These are phyloP conservation scores for Fusarium sp. DNA, from an alignment of 2,329 filamentous ascomycete species.

Conservation along the genomic window DNA sequence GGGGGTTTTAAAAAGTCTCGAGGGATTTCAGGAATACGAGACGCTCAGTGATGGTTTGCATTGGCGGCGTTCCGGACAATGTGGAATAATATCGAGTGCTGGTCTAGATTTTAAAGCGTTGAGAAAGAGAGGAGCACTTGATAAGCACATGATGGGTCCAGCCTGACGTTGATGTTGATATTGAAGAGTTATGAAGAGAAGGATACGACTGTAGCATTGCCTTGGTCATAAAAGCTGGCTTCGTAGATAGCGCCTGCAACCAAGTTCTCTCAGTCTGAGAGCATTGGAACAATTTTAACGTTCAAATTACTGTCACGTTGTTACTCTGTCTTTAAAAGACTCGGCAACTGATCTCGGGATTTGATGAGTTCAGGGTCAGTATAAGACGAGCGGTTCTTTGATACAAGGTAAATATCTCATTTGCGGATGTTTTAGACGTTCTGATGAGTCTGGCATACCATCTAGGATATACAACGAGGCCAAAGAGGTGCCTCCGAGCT, in stretches of 20 bases:
- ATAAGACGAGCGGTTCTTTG: neutral
- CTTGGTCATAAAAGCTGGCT: constrained; percentile 23
- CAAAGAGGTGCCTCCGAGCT: neutral
- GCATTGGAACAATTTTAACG: constrained; percentile 28
- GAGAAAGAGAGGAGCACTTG: constrained; percentile 50
- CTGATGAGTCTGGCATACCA: neutral
- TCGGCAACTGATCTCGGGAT: neutral
- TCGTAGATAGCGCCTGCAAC: constrained; percentile 29
- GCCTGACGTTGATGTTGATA: constrained; percentile 34
- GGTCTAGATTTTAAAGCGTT: constrained; percentile 52
- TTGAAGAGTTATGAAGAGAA: constrained; percentile 28
- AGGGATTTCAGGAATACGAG: constrained; percentile 46
- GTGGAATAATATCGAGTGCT: constrained; percentile 55
- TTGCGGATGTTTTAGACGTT: neutral
- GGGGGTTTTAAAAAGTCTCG: constrained; percentile 44
- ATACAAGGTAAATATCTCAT: constrained; percentile 8
- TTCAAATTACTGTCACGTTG: neutral
- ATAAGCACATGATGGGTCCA: constrained; percentile 42
- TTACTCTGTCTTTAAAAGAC: neutral
- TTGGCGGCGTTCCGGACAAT: constrained; percentile 58
- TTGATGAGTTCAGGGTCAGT: neutral
- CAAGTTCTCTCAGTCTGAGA: constrained; percentile 12
- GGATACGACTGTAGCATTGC: constrained; percentile 23
- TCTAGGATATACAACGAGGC: neutral
- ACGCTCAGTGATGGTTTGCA: constrained; percentile 55